A percentile compares a stretch with the other conserved stretches of the same genome.
Evolutionary conservation across 2,329 filamentous ascomycete genomes (phyloP).

Genomic region (Botrytis byssoidea): DNA sequence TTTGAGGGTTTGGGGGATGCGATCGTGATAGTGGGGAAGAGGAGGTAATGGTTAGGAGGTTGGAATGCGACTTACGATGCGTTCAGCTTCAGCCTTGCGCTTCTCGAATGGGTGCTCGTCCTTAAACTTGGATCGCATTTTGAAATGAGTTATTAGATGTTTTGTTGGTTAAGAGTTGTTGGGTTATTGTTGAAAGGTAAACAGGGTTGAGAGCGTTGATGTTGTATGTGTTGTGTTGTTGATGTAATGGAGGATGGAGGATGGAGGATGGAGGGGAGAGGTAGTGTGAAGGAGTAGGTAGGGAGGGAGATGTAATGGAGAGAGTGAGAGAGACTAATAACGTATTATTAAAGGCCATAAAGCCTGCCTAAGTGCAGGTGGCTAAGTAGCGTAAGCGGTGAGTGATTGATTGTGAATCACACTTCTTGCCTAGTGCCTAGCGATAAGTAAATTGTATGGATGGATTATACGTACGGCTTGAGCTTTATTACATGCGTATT

Average conservation of each 20-base stretch:
- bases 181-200: neutral
- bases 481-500: neutral
- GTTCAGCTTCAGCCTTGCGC: constrained; percentile 99
- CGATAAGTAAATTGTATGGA: neutral
- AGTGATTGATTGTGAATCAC: constrained; percentile 12
- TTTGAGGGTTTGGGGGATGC: constrained; percentile 14
- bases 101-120: constrained; percentile 99
- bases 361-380: neutral
- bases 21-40: constrained; percentile 15
- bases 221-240: constrained; percentile 1
- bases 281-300: neutral
- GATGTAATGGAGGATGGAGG: constrained; percentile 13
- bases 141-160: constrained; percentile 46
- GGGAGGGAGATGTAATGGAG: neutral
- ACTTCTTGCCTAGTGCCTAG: neutral
- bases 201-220: neutral
- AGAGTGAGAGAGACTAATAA: constrained; percentile 1
- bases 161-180: neutral
- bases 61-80: constrained; percentile 43
- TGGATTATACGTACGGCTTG: neutral
- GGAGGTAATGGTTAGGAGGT: constrained; percentile 19
- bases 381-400: constrained; percentile 20
- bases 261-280: constrained; percentile 10
- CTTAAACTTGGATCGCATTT: constrained; percentile 99
- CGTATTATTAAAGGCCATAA: neutral